Percentiles rank a stretch among this genome's conserved stretches.
These are phyloP conservation scores for Setaria italica DNA, from an alignment of 202 grass and related monocot genomes.

Conservation along the genomic window DNA sequence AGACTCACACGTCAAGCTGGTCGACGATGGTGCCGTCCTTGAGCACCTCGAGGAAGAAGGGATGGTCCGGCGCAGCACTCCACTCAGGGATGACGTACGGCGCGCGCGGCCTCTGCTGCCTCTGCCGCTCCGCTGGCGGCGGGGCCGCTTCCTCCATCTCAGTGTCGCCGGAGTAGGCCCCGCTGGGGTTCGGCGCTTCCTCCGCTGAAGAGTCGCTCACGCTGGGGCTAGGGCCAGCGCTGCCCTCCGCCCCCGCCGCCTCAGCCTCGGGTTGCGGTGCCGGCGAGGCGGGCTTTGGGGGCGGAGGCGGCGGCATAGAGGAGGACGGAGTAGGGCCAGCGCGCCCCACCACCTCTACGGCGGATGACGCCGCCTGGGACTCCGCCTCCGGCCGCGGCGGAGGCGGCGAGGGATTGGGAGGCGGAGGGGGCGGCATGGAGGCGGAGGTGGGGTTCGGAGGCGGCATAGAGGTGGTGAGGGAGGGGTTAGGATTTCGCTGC, in stretches of 20 bases:
- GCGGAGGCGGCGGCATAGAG: conserved; percentile 49
- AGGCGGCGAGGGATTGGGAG: conserved; percentile 1
- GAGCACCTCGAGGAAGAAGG: conserved; percentile 94
- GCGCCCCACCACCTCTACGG: not conserved
- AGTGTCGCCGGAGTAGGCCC: not conserved
- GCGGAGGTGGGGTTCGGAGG: conserved; percentile 38
- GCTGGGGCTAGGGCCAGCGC: not conserved
- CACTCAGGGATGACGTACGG: conserved; percentile 84
- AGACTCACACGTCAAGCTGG: conserved; percentile 82
- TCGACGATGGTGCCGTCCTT: conserved; percentile 85
- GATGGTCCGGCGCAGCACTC: conserved; percentile 70
- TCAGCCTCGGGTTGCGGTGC: conserved; percentile 4
- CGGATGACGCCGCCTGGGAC: not conserved
- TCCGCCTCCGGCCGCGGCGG: conserved; percentile 11
- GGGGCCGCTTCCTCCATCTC: conserved; percentile 35
- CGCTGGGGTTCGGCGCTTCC: not conserved
- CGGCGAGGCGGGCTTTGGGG: conserved; percentile 2
- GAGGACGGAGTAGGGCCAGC: conserved; percentile 1
- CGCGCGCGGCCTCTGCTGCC: conserved; percentile 46
- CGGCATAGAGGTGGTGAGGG: conserved; percentile 42
- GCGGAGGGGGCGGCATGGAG: conserved; percentile 47
- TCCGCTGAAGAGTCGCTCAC: conserved; percentile 12
- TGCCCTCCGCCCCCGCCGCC: not conserved
- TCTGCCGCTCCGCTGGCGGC: not conserved
- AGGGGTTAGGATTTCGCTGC: conserved; percentile 53